phyloP scores from a whole-genome alignment of 257 asterid genomes.

The Nicotiana undulata region DNA sequence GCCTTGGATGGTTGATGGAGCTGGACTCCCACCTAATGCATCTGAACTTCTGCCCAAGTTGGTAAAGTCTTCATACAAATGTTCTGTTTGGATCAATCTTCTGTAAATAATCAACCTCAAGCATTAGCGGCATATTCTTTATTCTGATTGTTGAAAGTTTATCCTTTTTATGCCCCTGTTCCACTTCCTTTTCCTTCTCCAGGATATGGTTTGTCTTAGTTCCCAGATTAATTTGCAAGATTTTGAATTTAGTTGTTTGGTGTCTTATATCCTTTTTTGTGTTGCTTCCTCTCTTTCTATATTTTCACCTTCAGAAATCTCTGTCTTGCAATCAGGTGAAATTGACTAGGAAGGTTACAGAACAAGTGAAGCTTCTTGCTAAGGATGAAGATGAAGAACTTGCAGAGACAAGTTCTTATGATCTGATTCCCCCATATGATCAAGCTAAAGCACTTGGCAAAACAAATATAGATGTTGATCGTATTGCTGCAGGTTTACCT shows the following conservation, averaged over 20 bases:
- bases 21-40: conserved; percentile 32
- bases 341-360: conserved; percentile 83
- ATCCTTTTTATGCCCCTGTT: neutral
- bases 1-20: conserved; percentile 37
- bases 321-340: conserved; percentile 39
- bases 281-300: neutral
- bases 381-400: conserved; percentile 84
- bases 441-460: conserved; percentile 99
- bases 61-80: conserved; percentile 11
- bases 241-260: neutral
- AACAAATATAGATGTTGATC: conserved; percentile 89
- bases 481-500: conserved; percentile 95
- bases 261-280: neutral
- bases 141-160: neutral
- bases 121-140: neutral
- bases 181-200: neutral
- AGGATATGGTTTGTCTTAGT: neutral
- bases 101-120: neutral
- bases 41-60: conserved; percentile 23
- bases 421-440: conserved; percentile 83
- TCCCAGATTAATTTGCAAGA: neutral
- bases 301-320: neutral
- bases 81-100: neutral
- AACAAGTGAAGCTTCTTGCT: conserved; percentile 77
- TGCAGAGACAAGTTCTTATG: conserved; percentile 54